Base-by-base conservation (phyloP, 805 yeast species). In the Lipomyces starkeyi region DNA sequence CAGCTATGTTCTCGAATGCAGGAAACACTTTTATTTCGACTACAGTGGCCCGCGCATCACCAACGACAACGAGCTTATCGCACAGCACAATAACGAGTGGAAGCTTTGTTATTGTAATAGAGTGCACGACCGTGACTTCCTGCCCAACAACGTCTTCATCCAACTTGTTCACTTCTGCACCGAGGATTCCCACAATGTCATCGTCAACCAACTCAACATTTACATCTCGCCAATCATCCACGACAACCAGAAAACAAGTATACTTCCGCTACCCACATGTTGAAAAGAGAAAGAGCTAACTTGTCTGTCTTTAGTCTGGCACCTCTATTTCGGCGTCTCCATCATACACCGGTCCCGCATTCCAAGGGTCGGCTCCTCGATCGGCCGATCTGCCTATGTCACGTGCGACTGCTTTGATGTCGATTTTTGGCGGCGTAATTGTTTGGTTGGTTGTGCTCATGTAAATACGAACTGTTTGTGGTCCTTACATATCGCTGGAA, bases 31-130 rank as follows among this genome's bases (percentile, higher is more conserved):
- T 17, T 6, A 43, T 43, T 17, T 43, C 49, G 49, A 5, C 20
- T 4, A 14, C 20, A 17, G 7, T 43, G n/a, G 49, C 13, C 17
- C 20, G 17, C 20, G 2, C 49, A 17, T n/a, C 49, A 17, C 3
- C 14, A 11, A 17, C 49, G 49, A 43, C 49, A n/a, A n/a, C 49
- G 20, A n/a, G 7, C 0, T 8, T 43, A n/a, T n/a, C 22, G 49
- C 20, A n/a, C 49, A 43, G 49, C 22, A 43, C 49, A 43, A n/a
- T 17, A n/a, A 43, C 49, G 49, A 43, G 49, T n/a, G 49, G 49
- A 43, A 7, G 20, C 14, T 6, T 43, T 7, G 22, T 43, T 6
- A 43, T 43, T 8, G 20, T 43, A 43, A n/a, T 43, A 5, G 49
- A 43, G 49, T 43, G 5, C 49, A 43, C 49, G 49, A 43, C 49